phyloP scores from a whole-genome alignment of 176 grass and related monocot genomes.

The Bonia amplexicaulis region DNA sequence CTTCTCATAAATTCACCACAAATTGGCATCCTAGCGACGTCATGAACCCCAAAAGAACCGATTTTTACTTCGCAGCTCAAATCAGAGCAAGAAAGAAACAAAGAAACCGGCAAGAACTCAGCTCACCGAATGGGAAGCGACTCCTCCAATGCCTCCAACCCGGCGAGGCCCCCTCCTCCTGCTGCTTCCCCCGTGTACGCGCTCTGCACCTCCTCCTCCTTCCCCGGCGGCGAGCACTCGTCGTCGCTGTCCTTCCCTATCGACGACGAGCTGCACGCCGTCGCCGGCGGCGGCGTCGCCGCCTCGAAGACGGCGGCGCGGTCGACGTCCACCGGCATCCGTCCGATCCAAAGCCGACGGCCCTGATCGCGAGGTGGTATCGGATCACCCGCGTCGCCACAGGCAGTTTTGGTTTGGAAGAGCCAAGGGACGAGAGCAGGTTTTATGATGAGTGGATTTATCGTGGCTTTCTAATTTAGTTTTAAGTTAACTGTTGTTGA shows the following conservation, averaged over 20 bases:
- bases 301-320: conserved; percentile 13
- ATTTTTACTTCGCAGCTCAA: background rate
- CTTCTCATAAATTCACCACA: background rate
- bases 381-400: background rate
- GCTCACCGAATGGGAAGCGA: conserved; percentile 54
- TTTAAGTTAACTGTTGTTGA: background rate
- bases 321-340: conserved; percentile 36
- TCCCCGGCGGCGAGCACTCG: conserved; percentile 30
- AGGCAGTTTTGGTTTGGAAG: background rate
- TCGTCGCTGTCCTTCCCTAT: conserved; percentile 61
- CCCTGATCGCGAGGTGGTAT: background rate
- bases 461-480: background rate
- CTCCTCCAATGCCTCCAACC: conserved; percentile 55
- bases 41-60: background rate
- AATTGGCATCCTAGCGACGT: background rate
- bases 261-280: conserved; percentile 40
- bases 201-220: conserved; percentile 54
- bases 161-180: conserved; percentile 1
- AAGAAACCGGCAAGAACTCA: conserved; percentile 2
- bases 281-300: background rate
- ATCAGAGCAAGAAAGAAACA: background rate
- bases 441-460: background rate
- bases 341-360: background rate
- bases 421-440: background rate
- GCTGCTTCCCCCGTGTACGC: conserved; percentile 12